Base-by-base conservation (phyloP, 2,329 filamentous ascomycete species). In the Hypoxylon sp. region DNA sequence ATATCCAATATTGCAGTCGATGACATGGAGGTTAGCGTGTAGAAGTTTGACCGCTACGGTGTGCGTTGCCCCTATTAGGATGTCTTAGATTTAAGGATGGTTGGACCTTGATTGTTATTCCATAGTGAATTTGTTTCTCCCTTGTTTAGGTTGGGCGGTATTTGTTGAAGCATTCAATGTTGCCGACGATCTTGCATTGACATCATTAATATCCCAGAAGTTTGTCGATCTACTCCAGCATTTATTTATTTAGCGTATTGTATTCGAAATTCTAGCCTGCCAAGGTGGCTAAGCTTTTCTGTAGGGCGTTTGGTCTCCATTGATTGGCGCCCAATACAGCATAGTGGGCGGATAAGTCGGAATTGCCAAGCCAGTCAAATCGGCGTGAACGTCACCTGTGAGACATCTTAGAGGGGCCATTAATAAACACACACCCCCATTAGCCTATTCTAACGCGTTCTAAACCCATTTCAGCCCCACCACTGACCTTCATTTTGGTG, bases 211-310 rank as follows among this genome's bases (percentile, higher is more conserved):
- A 52, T 59, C 33, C 31, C 10, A 52, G 6, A 22, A 17, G 47
- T 47, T 58, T 53, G 63, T 37, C 26, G 67, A 70, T 70, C 55
- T n/a, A 47, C 48, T 58, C 60, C 64, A 44, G 60, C 54, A 56
- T 61, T 70, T 68, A 67, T 58, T 50, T 62, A 55, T 64, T 8
- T 22, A 62, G 4, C 26, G 19, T 22, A 22, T 22, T 22, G 19
- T 26, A 58, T 54, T 56, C 31, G 50, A 50, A 50, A 62, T 48
- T 65, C 46, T 33, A 61, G 29, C 13, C 22, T 66, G 68, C 61
- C 61, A 66, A 69, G 63, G n/a, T 52, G 51, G 65, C 68, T 68
- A 71, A 71, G 68, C 68, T 71, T 71, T 71, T 60, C 42, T 17
- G 52, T 62, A 57, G 63, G 47, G 56, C 56, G 39, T 58, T 63